Evolutionary conservation across 495 filamentous ascomycete genomes (phyloP).

Genomic region (Neurospora cerealis): DNA sequence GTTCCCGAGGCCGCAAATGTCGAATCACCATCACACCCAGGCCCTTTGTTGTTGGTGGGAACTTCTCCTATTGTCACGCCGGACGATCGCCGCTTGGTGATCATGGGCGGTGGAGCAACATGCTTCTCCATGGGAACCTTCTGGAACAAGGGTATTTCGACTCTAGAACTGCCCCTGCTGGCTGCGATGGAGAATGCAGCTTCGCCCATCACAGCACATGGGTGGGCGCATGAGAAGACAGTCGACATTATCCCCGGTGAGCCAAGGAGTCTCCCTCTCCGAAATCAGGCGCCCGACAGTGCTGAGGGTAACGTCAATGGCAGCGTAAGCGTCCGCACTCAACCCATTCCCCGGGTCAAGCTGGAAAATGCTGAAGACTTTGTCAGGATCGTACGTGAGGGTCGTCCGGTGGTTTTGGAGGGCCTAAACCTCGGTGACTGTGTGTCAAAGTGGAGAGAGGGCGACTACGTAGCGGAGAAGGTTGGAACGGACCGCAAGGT

Average conservation of each 20-base stretch:
- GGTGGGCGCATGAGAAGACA: constrained; percentile 17
- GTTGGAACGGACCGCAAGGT: constrained; percentile 58
- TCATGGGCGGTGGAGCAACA: constrained; percentile 74
- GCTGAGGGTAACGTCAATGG: background rate
- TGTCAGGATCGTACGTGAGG: constrained; percentile 42
- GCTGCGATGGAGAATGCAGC: background rate
- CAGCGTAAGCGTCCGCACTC: constrained; percentile 1
- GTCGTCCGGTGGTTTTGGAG: constrained; percentile 57
- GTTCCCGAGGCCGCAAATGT: background rate
- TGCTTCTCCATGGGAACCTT: constrained; percentile 68
- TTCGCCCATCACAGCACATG: background rate
- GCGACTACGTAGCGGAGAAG: constrained; percentile 54
- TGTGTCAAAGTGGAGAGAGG: constrained; percentile 48
- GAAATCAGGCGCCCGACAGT: background rate
- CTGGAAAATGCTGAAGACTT: constrained; percentile 43
- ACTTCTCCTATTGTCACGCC: constrained; percentile 32
- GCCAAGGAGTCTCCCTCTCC: background rate
- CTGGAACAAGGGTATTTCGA: constrained; percentile 24
- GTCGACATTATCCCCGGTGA: constrained; percentile 17
- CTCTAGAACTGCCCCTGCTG: background rate
- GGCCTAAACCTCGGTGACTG: constrained; percentile 58
- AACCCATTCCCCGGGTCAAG: constrained; percentile 37
- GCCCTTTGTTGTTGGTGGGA: constrained; percentile 56
- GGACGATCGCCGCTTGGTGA: constrained; percentile 34
- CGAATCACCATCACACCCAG: constrained; percentile 4